Evolutionary conservation across 2,329 filamentous ascomycete species (phyloP).

Genomic region (Colletotrichum lini): DNA sequence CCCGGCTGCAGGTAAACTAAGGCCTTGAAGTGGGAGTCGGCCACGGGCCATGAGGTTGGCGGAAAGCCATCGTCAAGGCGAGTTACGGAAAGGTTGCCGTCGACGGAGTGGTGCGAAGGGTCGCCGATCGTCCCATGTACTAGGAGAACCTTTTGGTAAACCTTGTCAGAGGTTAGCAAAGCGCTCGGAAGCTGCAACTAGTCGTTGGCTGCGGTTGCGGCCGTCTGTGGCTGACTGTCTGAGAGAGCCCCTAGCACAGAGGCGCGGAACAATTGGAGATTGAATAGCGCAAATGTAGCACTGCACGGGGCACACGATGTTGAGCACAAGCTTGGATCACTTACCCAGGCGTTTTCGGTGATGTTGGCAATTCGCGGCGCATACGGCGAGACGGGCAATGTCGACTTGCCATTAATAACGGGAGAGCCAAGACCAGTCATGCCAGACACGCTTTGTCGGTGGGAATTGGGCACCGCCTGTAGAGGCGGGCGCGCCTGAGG

Average conservation of each 20-base stretch:
- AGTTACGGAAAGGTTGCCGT: constrained; percentile 81
- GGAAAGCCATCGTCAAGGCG: constrained; percentile 91
- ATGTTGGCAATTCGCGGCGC: constrained; percentile 86
- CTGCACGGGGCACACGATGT: constrained; percentile 1
- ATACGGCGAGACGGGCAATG: constrained; percentile 79
- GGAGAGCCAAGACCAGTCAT: constrained; percentile 74
- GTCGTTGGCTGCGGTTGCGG: constrained; percentile 8
- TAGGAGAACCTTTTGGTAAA: constrained; percentile 91
- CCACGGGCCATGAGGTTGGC: constrained; percentile 87
- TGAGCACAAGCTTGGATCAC: constrained; percentile 47
- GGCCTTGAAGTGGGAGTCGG: constrained; percentile 91
- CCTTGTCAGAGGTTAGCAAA: constrained; percentile 65
- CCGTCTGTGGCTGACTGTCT: constrained; percentile 20
- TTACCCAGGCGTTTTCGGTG: constrained; percentile 86
- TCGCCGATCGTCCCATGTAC: constrained; percentile 88
- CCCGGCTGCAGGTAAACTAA: constrained; percentile 92
- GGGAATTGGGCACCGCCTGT: constrained; percentile 58
- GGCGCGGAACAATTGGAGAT: constrained; percentile 2
- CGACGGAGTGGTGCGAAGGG: constrained; percentile 72
- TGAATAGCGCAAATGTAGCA: constrained; percentile 3
- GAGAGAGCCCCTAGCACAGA: neutral
- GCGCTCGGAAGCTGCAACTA: constrained; percentile 30
- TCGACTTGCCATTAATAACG: constrained; percentile 67
- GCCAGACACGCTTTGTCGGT: constrained; percentile 75
- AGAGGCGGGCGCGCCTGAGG: constrained; percentile 54